Evolutionary conservation across 2,329 filamentous ascomycete genomes (phyloP).

Genomic region (Tolypocladium tundrense): DNA sequence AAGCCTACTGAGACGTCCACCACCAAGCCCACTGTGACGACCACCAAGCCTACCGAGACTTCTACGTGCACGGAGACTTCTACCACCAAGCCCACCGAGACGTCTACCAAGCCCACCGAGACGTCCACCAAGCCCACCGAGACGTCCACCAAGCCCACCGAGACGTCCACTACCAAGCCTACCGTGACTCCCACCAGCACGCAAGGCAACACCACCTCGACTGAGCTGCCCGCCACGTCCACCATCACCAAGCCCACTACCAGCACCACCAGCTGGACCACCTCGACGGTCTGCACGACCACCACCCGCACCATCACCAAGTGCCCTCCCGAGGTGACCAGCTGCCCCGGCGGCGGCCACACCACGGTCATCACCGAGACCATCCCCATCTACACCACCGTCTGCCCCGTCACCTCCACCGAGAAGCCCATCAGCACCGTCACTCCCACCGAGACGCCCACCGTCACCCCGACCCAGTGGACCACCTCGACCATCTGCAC

Average conservation of each 20-base stretch:
- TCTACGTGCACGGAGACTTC: conserved; percentile 3
- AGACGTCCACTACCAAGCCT: not conserved
- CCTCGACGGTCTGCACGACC: conserved; percentile 21
- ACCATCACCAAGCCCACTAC: not conserved
- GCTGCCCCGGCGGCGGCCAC: conserved; percentile 16
- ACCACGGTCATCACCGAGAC: conserved; percentile 18
- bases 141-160: not conserved
- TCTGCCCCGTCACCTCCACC: conserved; percentile 18
- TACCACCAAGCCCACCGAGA: not conserved
- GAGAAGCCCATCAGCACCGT: not conserved
- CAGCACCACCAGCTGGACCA: conserved; percentile 13
- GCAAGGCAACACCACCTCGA: conserved; percentile 7
- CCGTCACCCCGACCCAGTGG: conserved; percentile 1
- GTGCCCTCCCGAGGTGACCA: conserved; percentile 18
- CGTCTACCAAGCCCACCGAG: not conserved
- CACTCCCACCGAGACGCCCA: not conserved
- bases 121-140: not conserved
- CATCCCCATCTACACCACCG: conserved; percentile 26
- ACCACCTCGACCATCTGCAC: conserved; percentile 21
- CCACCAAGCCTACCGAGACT: not conserved
- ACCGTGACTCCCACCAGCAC: conserved; percentile 22
- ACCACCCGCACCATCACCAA: conserved; percentile 15
- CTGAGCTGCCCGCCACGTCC: not conserved
- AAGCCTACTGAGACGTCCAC: too few relatives aligned
- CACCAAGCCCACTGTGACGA: too few relatives aligned